Percentiles rank a stretch among this genome's conserved stretches.
phyloP scores from a whole-genome alignment of 192 early-diverging fungal genomes.

The Podila verticillata region DNA sequence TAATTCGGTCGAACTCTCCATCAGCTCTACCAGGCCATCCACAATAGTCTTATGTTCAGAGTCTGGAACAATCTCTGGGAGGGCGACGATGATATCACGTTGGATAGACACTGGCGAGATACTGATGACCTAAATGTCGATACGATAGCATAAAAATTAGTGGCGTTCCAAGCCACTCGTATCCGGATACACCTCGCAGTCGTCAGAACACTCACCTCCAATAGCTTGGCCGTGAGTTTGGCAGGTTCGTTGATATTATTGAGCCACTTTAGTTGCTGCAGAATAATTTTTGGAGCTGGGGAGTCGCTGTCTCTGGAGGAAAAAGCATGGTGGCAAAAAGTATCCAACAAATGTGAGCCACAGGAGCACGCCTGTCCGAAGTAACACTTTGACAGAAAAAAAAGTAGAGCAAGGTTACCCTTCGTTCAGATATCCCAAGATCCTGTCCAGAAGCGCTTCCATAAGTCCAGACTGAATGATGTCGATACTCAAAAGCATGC shows the following conservation, averaged over 20 bases:
- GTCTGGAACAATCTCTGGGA: constrained; percentile 83
- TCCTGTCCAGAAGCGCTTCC: constrained; percentile 67
- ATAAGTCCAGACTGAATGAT: constrained; percentile 66
- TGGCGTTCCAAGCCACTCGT: not conserved
- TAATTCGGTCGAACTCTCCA: constrained; percentile 65
- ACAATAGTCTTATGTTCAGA: constrained; percentile 72
- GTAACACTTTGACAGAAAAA: constrained; percentile 42
- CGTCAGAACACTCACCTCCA: constrained; percentile 58
- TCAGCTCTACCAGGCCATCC: constrained; percentile 65
- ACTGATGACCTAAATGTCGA: constrained; percentile 57
- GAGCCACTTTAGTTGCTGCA: constrained; percentile 82
- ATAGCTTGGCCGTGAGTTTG: constrained; percentile 65
- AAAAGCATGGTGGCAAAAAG: not conserved
- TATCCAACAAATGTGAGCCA: not conserved
- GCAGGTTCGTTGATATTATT: constrained; percentile 75
- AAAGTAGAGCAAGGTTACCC: constrained; percentile 54
- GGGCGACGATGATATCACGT: constrained; percentile 72
- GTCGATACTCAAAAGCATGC: constrained; percentile 68
- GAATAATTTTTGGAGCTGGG: constrained; percentile 62
- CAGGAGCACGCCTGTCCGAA: constrained; percentile 4
- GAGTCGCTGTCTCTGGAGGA: constrained; percentile 56
- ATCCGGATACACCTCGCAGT: not conserved
- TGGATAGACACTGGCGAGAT: constrained; percentile 73
- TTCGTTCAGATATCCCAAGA: constrained; percentile 24
- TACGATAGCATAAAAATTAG: not conserved